Evolutionary conservation across 2,329 filamentous ascomycete genomes (phyloP).

Genomic region (Byssothecium circinans): DNA sequence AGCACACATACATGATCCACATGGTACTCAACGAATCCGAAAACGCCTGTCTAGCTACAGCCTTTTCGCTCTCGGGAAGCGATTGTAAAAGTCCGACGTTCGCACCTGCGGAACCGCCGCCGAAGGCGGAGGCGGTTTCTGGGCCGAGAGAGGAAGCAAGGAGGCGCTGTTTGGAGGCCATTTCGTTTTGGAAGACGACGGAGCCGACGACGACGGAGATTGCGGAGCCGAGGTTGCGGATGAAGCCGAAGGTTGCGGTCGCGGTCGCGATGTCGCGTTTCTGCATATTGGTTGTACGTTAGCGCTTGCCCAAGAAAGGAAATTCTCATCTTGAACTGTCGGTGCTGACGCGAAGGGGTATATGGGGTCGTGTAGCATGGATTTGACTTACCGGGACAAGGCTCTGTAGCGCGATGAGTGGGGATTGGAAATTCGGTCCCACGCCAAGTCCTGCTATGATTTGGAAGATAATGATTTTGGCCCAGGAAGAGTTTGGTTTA

Average conservation of each 20-base stretch:
- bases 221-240: constrained; percentile 68
- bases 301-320: constrained; percentile 15
- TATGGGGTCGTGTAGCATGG: background rate
- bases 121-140: constrained; percentile 55
- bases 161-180: constrained; percentile 58
- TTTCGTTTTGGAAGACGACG: constrained; percentile 77
- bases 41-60: constrained; percentile 47
- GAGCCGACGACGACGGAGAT: constrained; percentile 72
- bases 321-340: background rate
- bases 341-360: background rate
- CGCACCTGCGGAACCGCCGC: constrained; percentile 63
- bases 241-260: constrained; percentile 67
- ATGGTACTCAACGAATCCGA: constrained; percentile 49
- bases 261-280: constrained; percentile 67
- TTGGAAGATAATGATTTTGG: constrained; percentile 45
- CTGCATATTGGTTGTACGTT: constrained; percentile 19
- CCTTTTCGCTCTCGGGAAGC: constrained; percentile 52
- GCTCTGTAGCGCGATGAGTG: constrained; percentile 69
- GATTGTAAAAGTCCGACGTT: constrained; percentile 60
- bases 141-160: constrained; percentile 56
- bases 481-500: constrained; percentile 34
- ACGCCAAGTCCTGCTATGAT: constrained; percentile 49
- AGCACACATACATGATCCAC: constrained; percentile 54
- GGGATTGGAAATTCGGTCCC: constrained; percentile 70
- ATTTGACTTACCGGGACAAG: constrained; percentile 54